phyloP scores from a whole-genome alignment of 2,329 filamentous ascomycete species.

The Phyllosticta paracitricarpa region DNA sequence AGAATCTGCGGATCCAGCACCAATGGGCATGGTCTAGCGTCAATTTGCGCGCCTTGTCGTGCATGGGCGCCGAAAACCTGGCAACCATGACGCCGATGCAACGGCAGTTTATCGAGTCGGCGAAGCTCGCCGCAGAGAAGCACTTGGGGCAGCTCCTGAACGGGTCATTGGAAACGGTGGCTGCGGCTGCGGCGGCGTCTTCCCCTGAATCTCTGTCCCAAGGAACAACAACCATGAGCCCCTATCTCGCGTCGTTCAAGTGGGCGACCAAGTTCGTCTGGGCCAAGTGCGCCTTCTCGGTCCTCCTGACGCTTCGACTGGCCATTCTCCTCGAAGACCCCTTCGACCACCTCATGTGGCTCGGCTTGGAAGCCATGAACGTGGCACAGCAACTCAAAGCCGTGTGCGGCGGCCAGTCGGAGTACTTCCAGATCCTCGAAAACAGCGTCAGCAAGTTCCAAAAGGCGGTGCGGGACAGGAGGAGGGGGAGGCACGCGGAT shows the following conservation, averaged over 20 bases:
- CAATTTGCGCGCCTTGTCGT: slow-evolving; percentile 41
- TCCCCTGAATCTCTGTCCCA: background rate
- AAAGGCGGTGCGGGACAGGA: slow-evolving; percentile 24
- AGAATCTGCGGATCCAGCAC: slow-evolving; percentile 42
- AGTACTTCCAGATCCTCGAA: slow-evolving; percentile 40
- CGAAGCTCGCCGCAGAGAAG: slow-evolving; percentile 41
- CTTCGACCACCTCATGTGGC: slow-evolving; percentile 28
- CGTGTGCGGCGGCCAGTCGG: slow-evolving; percentile 32
- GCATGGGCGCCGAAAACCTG: slow-evolving; percentile 41
- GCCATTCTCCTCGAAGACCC: slow-evolving; percentile 39
- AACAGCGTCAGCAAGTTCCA: slow-evolving; percentile 43
- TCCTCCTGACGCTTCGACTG: slow-evolving; percentile 44
- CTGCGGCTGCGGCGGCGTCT: slow-evolving; percentile 7
- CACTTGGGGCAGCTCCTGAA: slow-evolving; percentile 41
- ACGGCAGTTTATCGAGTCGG: slow-evolving; percentile 38
- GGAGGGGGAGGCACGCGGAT: background rate
- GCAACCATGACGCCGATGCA: slow-evolving; percentile 42
- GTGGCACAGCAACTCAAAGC: slow-evolving; percentile 35
- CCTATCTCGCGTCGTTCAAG: slow-evolving; percentile 41
- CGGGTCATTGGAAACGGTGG: background rate
- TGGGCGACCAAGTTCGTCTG: slow-evolving; percentile 50
- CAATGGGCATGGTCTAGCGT: slow-evolving; percentile 46
- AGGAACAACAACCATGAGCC: slow-evolving; percentile 7
- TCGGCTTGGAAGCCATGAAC: slow-evolving; percentile 34
- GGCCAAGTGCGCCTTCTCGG: slow-evolving; percentile 50